Percentiles rank a stretch among this genome's conserved stretches.
phyloP scores from a whole-genome alignment of 164 flowering plant species.

The Taxillus chinensis region DNA sequence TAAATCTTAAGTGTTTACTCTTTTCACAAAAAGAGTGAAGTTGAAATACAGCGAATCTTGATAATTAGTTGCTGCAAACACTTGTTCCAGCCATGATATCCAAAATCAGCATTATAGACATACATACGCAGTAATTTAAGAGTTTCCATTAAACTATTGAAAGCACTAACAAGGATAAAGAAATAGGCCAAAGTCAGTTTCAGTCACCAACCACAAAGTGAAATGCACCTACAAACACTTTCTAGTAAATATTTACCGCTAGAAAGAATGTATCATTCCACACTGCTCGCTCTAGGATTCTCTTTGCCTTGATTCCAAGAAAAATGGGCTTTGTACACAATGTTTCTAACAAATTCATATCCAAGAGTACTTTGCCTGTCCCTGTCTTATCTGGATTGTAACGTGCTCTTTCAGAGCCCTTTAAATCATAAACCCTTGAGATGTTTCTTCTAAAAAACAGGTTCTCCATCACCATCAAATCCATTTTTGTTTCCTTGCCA shows the following conservation, averaged over 20 bases:
- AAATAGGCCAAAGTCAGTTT: no score
- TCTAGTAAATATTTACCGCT: slow-evolving; percentile 31
- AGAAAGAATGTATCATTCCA: slow-evolving; percentile 82
- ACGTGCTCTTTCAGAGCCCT: slow-evolving; percentile 69
- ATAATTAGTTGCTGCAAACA: no score
- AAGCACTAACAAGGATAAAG: no score
- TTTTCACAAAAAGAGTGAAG: no score
- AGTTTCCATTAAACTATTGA: no score
- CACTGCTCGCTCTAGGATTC: slow-evolving; percentile 66
- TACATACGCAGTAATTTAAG: no score
- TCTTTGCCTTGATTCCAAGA: slow-evolving; percentile 73
- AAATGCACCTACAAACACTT: no score
- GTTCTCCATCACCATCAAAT: slow-evolving; percentile 89
- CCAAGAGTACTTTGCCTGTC: slow-evolving; percentile 51
- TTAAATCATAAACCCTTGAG: slow-evolving; percentile 67
- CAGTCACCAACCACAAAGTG: no score
- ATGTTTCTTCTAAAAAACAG: slow-evolving; percentile 55
- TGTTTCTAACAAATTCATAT: slow-evolving; percentile 62
- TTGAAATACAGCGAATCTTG: no score
- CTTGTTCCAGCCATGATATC: no score
- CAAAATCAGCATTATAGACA: no score
- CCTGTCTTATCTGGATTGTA: slow-evolving; percentile 68
- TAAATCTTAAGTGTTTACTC: no score
- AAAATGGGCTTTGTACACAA: slow-evolving; percentile 63
- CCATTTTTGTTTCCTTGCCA: slow-evolving; percentile 67